Conservation (phyloP, 441 rosid genomes). For the Erysimum cheiri region DNA sequence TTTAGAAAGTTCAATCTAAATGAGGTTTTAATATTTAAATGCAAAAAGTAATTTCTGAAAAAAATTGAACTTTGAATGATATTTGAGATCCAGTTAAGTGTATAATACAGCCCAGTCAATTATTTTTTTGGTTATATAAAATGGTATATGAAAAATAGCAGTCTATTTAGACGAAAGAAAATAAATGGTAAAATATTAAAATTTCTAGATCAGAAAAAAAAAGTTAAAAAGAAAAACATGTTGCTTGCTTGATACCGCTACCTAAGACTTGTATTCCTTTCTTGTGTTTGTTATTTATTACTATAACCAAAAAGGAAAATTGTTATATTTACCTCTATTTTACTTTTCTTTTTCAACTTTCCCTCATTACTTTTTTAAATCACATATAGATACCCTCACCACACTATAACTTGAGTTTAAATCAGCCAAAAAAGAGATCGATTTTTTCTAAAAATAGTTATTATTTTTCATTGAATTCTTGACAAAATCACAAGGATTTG, state of each 20-base stretch:
- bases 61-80: neutral
- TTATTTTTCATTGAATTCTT: neutral
- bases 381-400: neutral
- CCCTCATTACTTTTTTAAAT: neutral
- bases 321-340: neutral
- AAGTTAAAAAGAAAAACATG: neutral
- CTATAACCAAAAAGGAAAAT: conserved; percentile 6
- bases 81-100: neutral
- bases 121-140: neutral
- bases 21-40: neutral
- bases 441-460: neutral
- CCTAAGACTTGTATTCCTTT: conserved; percentile 31
- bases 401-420: neutral
- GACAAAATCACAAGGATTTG: neutral
- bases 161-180: neutral
- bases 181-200: neutral
- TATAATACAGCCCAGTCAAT: neutral
- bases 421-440: neutral
- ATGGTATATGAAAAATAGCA: neutral
- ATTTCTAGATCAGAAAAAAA: neutral
- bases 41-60: neutral
- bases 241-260: conserved; percentile 36
- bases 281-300: conserved; percentile 34
- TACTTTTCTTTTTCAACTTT: neutral
- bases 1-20: no score